phyloP scores from a whole-genome alignment of 495 filamentous ascomycete genomes.

The Halenospora varia region DNA sequence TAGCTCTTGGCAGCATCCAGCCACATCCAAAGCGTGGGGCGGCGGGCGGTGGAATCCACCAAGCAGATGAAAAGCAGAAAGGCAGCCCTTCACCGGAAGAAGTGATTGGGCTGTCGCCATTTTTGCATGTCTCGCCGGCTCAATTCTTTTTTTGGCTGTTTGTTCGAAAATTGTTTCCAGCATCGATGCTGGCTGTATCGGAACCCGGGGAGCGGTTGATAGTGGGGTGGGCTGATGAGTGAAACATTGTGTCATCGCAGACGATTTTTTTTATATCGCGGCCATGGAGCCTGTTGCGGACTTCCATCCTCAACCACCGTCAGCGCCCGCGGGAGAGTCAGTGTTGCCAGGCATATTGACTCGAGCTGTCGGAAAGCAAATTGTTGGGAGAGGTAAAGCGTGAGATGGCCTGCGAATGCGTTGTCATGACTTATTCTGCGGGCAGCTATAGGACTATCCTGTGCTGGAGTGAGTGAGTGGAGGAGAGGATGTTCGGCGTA shows the following conservation, averaged over 20 bases:
- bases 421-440: neutral
- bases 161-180: neutral
- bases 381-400: no score
- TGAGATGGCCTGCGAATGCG: no score
- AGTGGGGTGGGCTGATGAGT: neutral
- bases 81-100: conserved; percentile 73
- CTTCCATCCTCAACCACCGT: no score
- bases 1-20: neutral
- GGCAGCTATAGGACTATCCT: no score
- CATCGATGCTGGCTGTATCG: neutral
- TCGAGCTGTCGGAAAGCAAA: no score
- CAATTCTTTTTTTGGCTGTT: neutral
- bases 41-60: neutral
- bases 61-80: conserved; percentile 40
- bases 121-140: neutral
- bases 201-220: neutral
- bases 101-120: neutral
- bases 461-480: neutral
- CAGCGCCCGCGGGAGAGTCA: neutral
- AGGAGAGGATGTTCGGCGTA: neutral
- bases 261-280: neutral
- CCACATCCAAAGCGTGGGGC: neutral
- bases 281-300: neutral
- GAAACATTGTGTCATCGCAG: conserved; percentile 1
- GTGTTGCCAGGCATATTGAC: no score